These are phyloP conservation scores for Annulohypoxylon truncatum DNA, from an alignment of 2,329 filamentous ascomycete species.

Conservation along the genomic window DNA sequence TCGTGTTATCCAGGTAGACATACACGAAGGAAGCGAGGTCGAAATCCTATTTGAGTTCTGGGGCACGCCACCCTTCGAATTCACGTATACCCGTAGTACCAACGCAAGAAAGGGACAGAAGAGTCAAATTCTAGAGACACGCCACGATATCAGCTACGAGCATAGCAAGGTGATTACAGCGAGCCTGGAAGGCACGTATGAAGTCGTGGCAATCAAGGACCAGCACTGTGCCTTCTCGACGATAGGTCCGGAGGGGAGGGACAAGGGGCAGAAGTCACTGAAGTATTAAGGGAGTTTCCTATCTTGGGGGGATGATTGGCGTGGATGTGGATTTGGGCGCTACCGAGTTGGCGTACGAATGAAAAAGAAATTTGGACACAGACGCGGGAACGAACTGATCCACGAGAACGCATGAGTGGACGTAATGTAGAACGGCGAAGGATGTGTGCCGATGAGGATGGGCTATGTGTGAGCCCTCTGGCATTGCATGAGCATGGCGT, in stretches of 20 bases:
- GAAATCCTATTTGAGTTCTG: slow-evolving; percentile 96
- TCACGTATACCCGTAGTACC: slow-evolving; percentile 92
- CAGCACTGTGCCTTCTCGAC: slow-evolving; percentile 90
- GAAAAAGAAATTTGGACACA: slow-evolving; percentile 18
- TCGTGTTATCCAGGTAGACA: slow-evolving; percentile 83
- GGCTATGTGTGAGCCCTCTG: slow-evolving; percentile 17
- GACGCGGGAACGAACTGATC: neutral
- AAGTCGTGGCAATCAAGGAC: slow-evolving; percentile 96
- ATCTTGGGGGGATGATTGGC: neutral
- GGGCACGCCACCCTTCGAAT: slow-evolving; percentile 96
- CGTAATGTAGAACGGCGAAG: slow-evolving; percentile 27
- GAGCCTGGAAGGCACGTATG: slow-evolving; percentile 95
- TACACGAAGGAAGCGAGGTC: slow-evolving; percentile 94
- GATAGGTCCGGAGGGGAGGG: slow-evolving; percentile 65
- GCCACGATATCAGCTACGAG: slow-evolving; percentile 86
- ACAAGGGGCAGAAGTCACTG: slow-evolving; percentile 57
- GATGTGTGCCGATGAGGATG: slow-evolving; percentile 27
- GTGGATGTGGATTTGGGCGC: neutral
- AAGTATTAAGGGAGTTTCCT: slow-evolving; percentile 42
- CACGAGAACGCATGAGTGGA: slow-evolving; percentile 19
- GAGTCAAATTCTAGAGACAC: slow-evolving; percentile 86
- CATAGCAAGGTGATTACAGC: slow-evolving; percentile 84
- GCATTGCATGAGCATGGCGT: slow-evolving; percentile 51
- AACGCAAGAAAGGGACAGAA: slow-evolving; percentile 85
- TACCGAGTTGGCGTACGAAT: neutral